Conservation (phyloP, 805 yeast genomes). For the Nakazawaea pomicola region DNA sequence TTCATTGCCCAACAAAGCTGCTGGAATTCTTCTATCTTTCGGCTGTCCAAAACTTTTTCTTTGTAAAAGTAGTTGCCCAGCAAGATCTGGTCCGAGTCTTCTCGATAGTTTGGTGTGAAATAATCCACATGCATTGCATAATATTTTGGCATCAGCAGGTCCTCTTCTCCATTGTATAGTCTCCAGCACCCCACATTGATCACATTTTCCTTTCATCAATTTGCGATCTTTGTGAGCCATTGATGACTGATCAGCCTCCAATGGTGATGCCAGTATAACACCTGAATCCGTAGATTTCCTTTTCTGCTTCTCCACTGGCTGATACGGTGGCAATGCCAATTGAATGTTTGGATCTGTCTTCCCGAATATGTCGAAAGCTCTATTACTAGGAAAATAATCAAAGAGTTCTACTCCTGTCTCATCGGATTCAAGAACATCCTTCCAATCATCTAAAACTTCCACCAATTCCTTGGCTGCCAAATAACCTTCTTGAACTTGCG, state of each 20-base stretch:
- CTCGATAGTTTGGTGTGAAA: slow-evolving; percentile 65
- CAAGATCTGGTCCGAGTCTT: slow-evolving; percentile 47
- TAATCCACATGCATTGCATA: slow-evolving; percentile 83
- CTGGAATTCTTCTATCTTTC: slow-evolving; percentile 6
- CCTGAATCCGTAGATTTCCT: background rate
- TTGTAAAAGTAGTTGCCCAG: slow-evolving; percentile 36
- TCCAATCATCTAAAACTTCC: slow-evolving; percentile 4
- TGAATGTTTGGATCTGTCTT: slow-evolving; percentile 1
- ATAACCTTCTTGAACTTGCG: background rate
- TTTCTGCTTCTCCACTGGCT: background rate
- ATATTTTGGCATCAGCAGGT: slow-evolving; percentile 68
- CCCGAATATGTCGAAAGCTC: no score
- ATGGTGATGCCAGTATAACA: background rate
- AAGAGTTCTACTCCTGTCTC: background rate
- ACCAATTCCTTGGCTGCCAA: background rate
- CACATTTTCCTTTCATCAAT: slow-evolving; percentile 18
- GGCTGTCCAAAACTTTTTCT: background rate
- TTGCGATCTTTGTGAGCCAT: slow-evolving; percentile 15
- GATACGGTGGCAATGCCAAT: slow-evolving; percentile 5
- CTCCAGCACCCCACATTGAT: slow-evolving; percentile 41
- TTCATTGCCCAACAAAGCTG: slow-evolving; percentile 3
- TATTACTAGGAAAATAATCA: no score
- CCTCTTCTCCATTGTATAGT: slow-evolving; percentile 88
- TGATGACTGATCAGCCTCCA: background rate
- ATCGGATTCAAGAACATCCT: slow-evolving; percentile 2